Conservation (phyloP, 768 basidiomycete species). For the Tulasnella sp. region DNA sequence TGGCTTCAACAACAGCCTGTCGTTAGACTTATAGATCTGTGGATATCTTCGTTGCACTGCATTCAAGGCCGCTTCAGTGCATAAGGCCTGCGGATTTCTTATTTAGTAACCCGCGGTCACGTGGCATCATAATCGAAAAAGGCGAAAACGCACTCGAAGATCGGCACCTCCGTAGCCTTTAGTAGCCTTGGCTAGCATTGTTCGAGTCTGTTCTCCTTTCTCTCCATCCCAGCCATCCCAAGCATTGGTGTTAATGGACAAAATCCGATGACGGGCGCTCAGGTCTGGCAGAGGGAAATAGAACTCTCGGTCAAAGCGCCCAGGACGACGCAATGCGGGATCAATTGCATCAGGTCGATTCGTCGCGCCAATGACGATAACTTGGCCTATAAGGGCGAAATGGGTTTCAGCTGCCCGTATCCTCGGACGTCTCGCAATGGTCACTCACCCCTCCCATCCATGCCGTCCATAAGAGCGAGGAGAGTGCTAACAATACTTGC, state of each 20-base stretch:
- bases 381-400: conserved; percentile 47
- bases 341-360: conserved; percentile 98
- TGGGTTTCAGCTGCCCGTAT: not conserved
- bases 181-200: conserved; percentile 76
- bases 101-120: not conserved
- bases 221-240: conserved; percentile 78
- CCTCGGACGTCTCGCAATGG: not conserved
- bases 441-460: conserved; percentile 76
- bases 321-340: conserved; percentile 86
- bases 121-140: conserved; percentile 3
- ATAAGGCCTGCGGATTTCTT: conserved; percentile 59
- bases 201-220: conserved; percentile 41
- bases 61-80: conserved; percentile 94
- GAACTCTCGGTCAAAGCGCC: conserved; percentile 95
- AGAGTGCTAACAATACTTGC: conserved; percentile 95
- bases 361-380: conserved; percentile 95
- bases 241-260: conserved; percentile 79
- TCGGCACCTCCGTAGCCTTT: conserved; percentile 99
- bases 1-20: conserved; percentile 75
- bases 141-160: conserved; percentile 57
- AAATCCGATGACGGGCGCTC: conserved; percentile 79
- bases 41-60: conserved; percentile 94
- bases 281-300: conserved; percentile 87
- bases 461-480: conserved; percentile 96
- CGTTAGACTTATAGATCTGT: conserved; percentile 89